Base-by-base conservation (phyloP, 495 filamentous ascomycete species). In the Hypoxylon fuscum region DNA sequence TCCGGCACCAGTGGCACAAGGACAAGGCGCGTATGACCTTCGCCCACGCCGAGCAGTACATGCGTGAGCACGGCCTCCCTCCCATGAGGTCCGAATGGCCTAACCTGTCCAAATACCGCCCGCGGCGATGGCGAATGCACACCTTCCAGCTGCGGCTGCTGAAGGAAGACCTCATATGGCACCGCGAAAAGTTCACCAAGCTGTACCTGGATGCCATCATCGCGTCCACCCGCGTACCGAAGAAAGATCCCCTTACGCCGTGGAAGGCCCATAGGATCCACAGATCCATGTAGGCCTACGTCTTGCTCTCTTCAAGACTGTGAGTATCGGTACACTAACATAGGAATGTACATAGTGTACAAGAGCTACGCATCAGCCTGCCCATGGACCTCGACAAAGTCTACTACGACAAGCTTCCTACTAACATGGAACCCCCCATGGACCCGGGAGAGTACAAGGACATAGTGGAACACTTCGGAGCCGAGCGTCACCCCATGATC, bases 1-100 rank as follows among this genome's bases (percentile, higher is more conserved):
- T 71, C 25, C 44, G 49, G 9, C 69, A 71, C 37, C 69, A 71
- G 29, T 71, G 69, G 69, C 59, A 64, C 22, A 71, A 71, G 35
- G 69, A 71, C 17, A 56, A 63, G 44, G 38, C 53, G 18, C 54
- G 62, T 14, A 54, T 71, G 12, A 59, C 55, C 18, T 71, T 66
- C 42, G 66, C 69, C 0, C 69, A 71, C 35, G 59, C 69, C 3
- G 59, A 69, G 46, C 62, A 71, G 41, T 71, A 48, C 23, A 53
- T 57, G 23, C 55, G 25, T 25, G 63, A 66, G 21, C 45, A 61
- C 31, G 31, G 57, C 29, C 52, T 66, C 1, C 56, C 57, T 0
- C 1, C 6, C 14, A 8, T 29, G 12, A 56, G 43, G 25, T 18
- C 17, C 15, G 63, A 66, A 43, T 56, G 42, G 51, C 63, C 56